Base-by-base conservation (phyloP, 1,284 basidiomycete genomes). In the Moniliella sp. region DNA sequence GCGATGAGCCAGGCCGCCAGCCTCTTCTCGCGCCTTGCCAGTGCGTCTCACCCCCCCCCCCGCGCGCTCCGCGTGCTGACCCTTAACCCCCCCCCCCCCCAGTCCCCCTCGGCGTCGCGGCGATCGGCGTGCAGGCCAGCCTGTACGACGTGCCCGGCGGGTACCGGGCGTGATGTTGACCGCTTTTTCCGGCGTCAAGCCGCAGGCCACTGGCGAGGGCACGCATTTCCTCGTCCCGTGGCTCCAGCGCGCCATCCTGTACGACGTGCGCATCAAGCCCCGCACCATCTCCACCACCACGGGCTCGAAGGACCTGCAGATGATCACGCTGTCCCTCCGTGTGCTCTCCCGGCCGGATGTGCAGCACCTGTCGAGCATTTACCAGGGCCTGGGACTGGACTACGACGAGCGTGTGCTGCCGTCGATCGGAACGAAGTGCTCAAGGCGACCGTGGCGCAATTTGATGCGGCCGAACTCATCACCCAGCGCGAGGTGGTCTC, bases 241-340 rank as follows among this genome's bases (percentile, higher is more conserved):
- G 81, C 66, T 97, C 30, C 62, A 65, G 43, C 72, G 76, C 40
- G 86, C 88, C 9, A 93, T 99, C 62, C 67, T 97, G 29, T 94
- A 91, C 62, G 91, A 99, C 67, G 86, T 84, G 45, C 74, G 91
- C 39, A 91, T 88, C 62, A 99, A 97, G 66, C 88, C 88, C 28
- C 67, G 84, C 19, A 94, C 93, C 60, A 97, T 97, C 45, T 83
- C 81, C 12, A 94, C 88, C 1, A 86, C 79, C 4, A 93, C 84
- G 18, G 84, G 84, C 8, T 88, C 82, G 15, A 93, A 91, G 63
- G 67, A 94, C 62, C 66, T 97, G 64, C 88, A 97, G 66, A 94
- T 94, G 83, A 54, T 59, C 35, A 79, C 84, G 25, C 74, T 99
- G 36, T 94, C 88, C 2, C 72, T 97, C 30, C 79, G 91, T 50